Percentiles rank a stretch among this genome's conserved stretches.
phyloP scores from a whole-genome alignment of 768 basidiomycete genomes.

The Xerocomellus chrysenteron region DNA sequence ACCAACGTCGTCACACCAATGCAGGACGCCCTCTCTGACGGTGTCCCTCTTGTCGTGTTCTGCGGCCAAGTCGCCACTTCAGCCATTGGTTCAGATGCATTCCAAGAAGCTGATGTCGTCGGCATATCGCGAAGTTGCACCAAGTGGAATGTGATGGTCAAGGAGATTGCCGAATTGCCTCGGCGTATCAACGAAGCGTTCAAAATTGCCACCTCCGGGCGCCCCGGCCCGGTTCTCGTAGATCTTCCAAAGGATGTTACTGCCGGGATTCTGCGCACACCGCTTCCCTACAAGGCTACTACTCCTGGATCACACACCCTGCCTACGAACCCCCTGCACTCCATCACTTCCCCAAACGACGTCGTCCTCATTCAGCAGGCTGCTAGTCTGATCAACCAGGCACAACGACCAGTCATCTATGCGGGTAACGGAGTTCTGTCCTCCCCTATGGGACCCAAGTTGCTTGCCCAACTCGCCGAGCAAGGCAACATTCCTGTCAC shows the following conservation, averaged over 20 bases:
- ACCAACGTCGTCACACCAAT: conserved; percentile 98
- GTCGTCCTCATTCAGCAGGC: conserved; percentile 72
- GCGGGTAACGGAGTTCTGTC: conserved; percentile 90
- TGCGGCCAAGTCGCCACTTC: conserved; percentile 98
- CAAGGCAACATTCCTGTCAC: conserved; percentile 95
- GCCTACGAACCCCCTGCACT: conserved; percentile 69
- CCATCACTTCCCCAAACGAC: conserved; percentile 60
- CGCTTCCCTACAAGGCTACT: conserved; percentile 83
- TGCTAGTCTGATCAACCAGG: conserved; percentile 87
- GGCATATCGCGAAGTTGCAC: conserved; percentile 97
- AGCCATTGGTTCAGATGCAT: conserved; percentile 98
- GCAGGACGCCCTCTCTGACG: conserved; percentile 96
- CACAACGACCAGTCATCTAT: conserved; percentile 89
- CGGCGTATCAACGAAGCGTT: conserved; percentile 98
- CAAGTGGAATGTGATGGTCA: conserved; percentile 99
- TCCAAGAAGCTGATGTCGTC: conserved; percentile 97
- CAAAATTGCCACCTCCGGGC: conserved; percentile 96
- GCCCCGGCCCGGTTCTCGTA: conserved; percentile 96
- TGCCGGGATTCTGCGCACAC: conserved; percentile 81
- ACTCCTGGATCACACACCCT: conserved; percentile 80
- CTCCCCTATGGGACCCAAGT: conserved; percentile 74
- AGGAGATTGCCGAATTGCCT: conserved; percentile 92
- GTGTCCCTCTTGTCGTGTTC: conserved; percentile 93
- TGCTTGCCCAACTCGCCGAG: conserved; percentile 75
- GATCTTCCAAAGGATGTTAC: conserved; percentile 99